Evolutionary conservation across 768 basidiomycete species (phyloP), one percentile per base, ranked within the genome.

Genomic region (Boletus tomentosulus): DNA sequence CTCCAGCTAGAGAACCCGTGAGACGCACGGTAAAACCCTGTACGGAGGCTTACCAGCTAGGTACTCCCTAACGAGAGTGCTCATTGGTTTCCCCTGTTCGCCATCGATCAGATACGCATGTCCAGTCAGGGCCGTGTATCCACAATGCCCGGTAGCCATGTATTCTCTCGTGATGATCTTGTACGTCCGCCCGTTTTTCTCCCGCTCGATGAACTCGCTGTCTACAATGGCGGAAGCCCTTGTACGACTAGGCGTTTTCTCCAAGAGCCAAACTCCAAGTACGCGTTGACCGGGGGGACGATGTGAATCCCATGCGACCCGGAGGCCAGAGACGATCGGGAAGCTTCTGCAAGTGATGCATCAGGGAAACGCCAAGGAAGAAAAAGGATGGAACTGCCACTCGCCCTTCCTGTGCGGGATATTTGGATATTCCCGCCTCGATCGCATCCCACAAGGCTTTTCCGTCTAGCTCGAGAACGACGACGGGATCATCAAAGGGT

Each of bases 361-460:
- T 64, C 31, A 50, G 48, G 42, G 28, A n/a, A 39, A 39, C 38
- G 3, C 38, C 6, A 39, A 22, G 8, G 6, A 9, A 38, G 31
- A 15, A 31, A n/a, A 10, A 37, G 11, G 9, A 35, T 0, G 28
- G 25, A 27, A 52, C 10, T n/a, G 46, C n/a, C 2, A 55, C 76
- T 69, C 55, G 84, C 92, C 93, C 93, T 78, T 95, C 93, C 69
- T 93, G 92, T 16, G 91, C 85, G 6, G 93, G 93, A 82, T 87
- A 95, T 48, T 80, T 89, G 54, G 73, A 74, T 6, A 97, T 72
- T 6, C 82, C 81, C 11, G 76, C 75, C 63, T 97, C 93, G 31
- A 96, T 59, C 0, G 86, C 83, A 43, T 83, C 84, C 89, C 91
- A 94, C 42, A 96, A 77, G 0, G 83, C 75, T 59, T 79, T 76